Base-by-base conservation (phyloP, 306 rosid species). In the Begonia masoniana region DNA sequence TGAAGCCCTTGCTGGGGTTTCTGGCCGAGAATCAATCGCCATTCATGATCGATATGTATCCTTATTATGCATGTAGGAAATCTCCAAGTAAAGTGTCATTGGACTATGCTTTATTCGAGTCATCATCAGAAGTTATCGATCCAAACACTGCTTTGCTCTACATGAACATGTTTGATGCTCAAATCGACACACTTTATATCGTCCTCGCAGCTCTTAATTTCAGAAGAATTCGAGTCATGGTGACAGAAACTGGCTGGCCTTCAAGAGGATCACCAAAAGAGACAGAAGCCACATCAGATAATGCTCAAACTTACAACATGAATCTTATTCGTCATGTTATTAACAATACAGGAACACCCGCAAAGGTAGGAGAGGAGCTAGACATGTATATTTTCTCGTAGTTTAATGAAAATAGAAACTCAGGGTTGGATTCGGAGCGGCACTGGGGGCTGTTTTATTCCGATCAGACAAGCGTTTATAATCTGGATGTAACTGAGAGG, bases 231-330 rank as follows among this genome's bases (percentile, higher is more conserved):
- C 81, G 75, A 71, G 70, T 91, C 58, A 81, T 83, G 88, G 94
- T 91, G 61, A 79, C 96, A 5, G 99, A 91, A 72, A 91, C 99
- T 14, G 99, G 99, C 53, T 91, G 99, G 99, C 99, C 99, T 58
- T 81, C 96, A 12, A 91, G 86, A 57, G 99, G 99, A 46, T 83
- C 99, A 0, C 86, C 94, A 9, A 91, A 83, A 80, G 99, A 91
- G 78, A 81, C 76, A 10, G 84, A 88, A 55, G 99, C 99, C 12
- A 78, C 76, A 55, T 76, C 85, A 10, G 85, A 75, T 57, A 71
- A 78, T 60, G 85, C 99, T 55, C 99, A 91, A 63, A 86, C 71
- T 36, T 91, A 81, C 66, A 91, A 78, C 54, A 66, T 76, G 7
- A 78, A 78, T 17, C 19, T 17, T 1, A 17, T 17, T 17, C 19